A percentile compares a stretch with the other conserved stretches of the same genome.
phyloP scores from a whole-genome alignment of 2,329 filamentous ascomycete species.

The Alternaria sp. region DNA sequence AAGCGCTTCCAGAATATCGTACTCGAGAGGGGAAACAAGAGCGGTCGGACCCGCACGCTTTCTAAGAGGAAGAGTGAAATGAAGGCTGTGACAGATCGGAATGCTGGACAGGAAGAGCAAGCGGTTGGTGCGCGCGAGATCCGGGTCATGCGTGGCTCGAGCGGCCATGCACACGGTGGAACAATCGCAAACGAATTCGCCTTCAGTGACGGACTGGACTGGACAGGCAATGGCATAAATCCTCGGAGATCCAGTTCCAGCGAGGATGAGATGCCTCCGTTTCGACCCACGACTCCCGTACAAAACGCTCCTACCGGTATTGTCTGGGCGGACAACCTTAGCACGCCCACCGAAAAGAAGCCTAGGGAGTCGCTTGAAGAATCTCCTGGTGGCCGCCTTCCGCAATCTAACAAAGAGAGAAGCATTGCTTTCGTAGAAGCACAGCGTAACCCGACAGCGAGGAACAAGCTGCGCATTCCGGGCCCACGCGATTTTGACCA shows the following conservation, averaged over 20 bases:
- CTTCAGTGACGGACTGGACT: constrained; percentile 57
- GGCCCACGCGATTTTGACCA: constrained; percentile 89
- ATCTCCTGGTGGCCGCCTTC: constrained; percentile 54
- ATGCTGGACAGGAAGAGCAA: constrained; percentile 60
- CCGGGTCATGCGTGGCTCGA: constrained; percentile 68
- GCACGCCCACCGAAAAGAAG: constrained; percentile 60
- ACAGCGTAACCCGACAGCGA: constrained; percentile 77
- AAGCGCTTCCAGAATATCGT: constrained; percentile 90
- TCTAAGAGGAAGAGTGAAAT: constrained; percentile 60
- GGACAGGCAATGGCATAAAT: constrained; percentile 21
- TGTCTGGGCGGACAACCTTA: constrained; percentile 35
- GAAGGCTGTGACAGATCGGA: constrained; percentile 56
- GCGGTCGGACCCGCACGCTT: constrained; percentile 68
- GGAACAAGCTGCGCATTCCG: constrained; percentile 83
- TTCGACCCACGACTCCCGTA: constrained; percentile 23
- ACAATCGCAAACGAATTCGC: constrained; percentile 62
- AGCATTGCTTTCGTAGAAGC: constrained; percentile 89
- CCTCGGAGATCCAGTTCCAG: constrained; percentile 17
- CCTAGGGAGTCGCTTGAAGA: constrained; percentile 63
- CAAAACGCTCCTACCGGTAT: constrained; percentile 26
- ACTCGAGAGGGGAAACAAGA: constrained; percentile 68
- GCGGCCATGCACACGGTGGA: constrained; percentile 62
- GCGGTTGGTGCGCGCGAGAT: constrained; percentile 74
- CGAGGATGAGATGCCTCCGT: constrained; percentile 31
- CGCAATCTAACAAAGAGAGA: constrained; percentile 69